A percentile compares a stretch with the other conserved stretches of the same genome.
Conservation (phyloP, 306 rosid species). For the Malus sylvestris region DNA sequence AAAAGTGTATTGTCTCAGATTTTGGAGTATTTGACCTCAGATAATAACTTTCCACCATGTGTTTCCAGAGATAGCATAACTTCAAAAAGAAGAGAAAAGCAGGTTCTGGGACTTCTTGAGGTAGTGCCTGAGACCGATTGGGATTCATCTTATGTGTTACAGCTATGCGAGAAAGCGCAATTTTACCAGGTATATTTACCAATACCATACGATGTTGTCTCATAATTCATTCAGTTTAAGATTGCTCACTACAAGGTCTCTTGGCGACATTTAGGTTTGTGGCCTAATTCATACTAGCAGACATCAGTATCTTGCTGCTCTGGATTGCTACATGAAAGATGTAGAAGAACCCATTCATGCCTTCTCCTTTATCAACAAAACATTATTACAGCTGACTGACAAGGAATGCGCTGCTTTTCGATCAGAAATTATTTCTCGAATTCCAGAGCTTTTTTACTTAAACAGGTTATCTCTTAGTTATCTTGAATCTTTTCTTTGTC, state of each 20-base stretch:
- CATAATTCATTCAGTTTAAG: constrained; percentile 13
- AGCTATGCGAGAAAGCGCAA: constrained; percentile 62
- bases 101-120: constrained; percentile 79
- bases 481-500: neutral
- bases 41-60: constrained; percentile 30
- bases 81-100: constrained; percentile 71
- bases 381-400: constrained; percentile 43
- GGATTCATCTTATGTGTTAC: constrained; percentile 66
- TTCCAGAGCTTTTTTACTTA: constrained; percentile 65
- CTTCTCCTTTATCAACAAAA: constrained; percentile 74
- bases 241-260: constrained; percentile 13
- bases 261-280: constrained; percentile 59
- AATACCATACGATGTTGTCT: constrained; percentile 10
- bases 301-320: constrained; percentile 65
- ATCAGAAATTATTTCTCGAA: constrained; percentile 59
- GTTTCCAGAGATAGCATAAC: constrained; percentile 27
- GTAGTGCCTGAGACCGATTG: constrained; percentile 75
- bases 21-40: constrained; percentile 65
- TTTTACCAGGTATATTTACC: constrained; percentile 61
- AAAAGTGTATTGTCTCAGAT: constrained; percentile 57
- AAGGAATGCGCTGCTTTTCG: constrained; percentile 42
- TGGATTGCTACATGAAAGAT: constrained; percentile 90
- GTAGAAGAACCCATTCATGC: constrained; percentile 78
- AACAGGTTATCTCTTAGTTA: constrained; percentile 49
- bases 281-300: constrained; percentile 72